Evolutionary conservation across 257 asterid genomes (phyloP), one percentile per base, ranked within the genome.

Genomic region (Scutellaria barbata): DNA sequence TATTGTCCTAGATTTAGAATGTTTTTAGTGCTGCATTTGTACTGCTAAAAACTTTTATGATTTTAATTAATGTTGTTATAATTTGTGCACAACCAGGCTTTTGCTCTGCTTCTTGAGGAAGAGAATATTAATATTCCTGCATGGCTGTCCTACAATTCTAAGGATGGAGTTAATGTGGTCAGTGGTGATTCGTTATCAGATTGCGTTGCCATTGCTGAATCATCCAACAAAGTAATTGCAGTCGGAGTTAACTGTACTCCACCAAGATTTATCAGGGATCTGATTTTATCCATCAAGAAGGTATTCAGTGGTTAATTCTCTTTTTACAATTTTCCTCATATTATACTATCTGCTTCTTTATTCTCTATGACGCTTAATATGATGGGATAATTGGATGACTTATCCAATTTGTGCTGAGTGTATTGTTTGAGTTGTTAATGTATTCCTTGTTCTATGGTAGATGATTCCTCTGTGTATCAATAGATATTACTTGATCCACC

Each of bases 221-320:
- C 87, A 10, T 85, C 91, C 72, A 71, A 81, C 62, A 92, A 81
- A 76, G 74, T 92, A 74, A 85, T 90, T 50, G 89, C 95, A 6
- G 90, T 92, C 1, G 98, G 98, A 74, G 84, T 92, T 63, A 92
- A 92, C 65, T 92, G 96, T 67, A 90, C 98, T 22, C 98, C 98
- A 8, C 96, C 98, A 10, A 88, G 96, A 83, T 89, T 85, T 69
- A 86, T 92, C 79, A 80, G 74, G 65, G 90, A 86, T 65, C 89
- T 92, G 47, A 87, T 92, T 78, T 60, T 81, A 66, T 82, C 86
- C 69, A 66, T 86, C 72, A 89, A 83, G 81, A 86, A 90, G 89
- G 98, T 89, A 77, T 42, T 20, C 52, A 42, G 11, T 30, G 17
- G 37, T 63, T 67, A 62, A 40, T 73, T 47, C 63, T 55, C 53